A percentile compares a stretch with the other conserved stretches of the same genome.
These are phyloP conservation scores for Elasticomyces elasticus DNA, from an alignment of 495 filamentous ascomycete species.

Conservation along the genomic window DNA sequence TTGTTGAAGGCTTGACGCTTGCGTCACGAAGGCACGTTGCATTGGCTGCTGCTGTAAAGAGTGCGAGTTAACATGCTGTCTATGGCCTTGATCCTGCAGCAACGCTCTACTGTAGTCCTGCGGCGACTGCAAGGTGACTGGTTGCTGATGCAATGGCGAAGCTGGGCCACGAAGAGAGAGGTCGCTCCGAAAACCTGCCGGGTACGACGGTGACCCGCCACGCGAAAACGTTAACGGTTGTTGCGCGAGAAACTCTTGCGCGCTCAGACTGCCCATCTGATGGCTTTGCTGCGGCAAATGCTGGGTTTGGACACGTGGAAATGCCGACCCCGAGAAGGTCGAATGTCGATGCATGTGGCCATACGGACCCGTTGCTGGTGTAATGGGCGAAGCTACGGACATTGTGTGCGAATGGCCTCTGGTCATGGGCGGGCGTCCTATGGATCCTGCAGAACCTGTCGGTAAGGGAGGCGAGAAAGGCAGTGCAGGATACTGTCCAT, in stretches of 20 bases:
- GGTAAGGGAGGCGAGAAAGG: constrained; percentile 69
- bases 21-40: constrained; percentile 26
- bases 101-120: constrained; percentile 11
- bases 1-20: constrained; percentile 47
- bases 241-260: constrained; percentile 16
- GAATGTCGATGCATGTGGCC: constrained; percentile 35
- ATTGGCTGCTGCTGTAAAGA: constrained; percentile 20
- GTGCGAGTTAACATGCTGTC: constrained; percentile 29
- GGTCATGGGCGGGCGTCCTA: constrained; percentile 13
- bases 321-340: constrained; percentile 27
- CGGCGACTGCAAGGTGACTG: constrained; percentile 9
- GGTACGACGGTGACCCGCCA: constrained; percentile 11
- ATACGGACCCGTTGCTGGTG: constrained; percentile 20
- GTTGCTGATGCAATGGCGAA: constrained; percentile 19
- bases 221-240: constrained; percentile 22
- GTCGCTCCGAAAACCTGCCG: constrained; percentile 6
- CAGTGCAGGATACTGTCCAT: constrained; percentile 50
- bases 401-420: constrained; percentile 31
- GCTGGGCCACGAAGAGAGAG: constrained; percentile 2
- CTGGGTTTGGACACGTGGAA: constrained; percentile 13
- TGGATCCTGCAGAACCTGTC: constrained; percentile 51
- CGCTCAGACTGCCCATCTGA: background rate
- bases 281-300: constrained; percentile 1
- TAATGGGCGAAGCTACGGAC: constrained; percentile 33
- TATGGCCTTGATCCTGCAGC: constrained; percentile 7